Conservation (phyloP, 2,329 filamentous ascomycete genomes). For the Xylaria sp. region DNA sequence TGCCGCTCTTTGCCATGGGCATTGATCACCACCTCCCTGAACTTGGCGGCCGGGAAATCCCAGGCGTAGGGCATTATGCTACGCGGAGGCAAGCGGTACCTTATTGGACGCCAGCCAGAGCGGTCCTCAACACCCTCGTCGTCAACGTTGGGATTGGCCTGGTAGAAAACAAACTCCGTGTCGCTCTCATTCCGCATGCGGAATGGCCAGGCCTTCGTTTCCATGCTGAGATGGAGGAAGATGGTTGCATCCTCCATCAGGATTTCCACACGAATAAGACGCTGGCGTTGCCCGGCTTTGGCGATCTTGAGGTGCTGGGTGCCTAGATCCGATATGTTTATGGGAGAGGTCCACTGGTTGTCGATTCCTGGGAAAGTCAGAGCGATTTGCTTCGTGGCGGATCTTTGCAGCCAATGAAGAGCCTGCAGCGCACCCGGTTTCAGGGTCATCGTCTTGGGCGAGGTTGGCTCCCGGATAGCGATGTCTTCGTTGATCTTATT, state of each 20-base stretch:
- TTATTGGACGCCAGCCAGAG: constrained; percentile 88
- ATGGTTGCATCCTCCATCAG: constrained; percentile 92
- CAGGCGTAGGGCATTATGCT: constrained; percentile 99
- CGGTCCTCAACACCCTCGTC: constrained; percentile 84
- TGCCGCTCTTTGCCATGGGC: constrained; percentile 82
- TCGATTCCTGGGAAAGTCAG: constrained; percentile 92
- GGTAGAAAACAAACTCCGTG: constrained; percentile 94
- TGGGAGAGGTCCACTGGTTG: constrained; percentile 96
- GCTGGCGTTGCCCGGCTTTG: constrained; percentile 86
- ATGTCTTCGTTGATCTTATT: constrained; percentile 91
- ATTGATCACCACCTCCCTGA: constrained; percentile 86
- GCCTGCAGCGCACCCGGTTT: constrained; percentile 80
- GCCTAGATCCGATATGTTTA: constrained; percentile 94
- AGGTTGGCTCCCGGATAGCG: constrained; percentile 87
- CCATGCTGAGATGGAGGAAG: constrained; percentile 86
- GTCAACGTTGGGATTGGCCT: constrained; percentile 89
- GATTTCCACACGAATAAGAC: constrained; percentile 83
- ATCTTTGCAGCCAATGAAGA: constrained; percentile 85
- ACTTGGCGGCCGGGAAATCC: constrained; percentile 98
- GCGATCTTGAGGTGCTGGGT: constrained; percentile 92
- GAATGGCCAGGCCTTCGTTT: constrained; percentile 96
- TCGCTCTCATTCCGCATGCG: constrained; percentile 99
- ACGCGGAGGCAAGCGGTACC: constrained; percentile 86
- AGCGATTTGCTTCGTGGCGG: constrained; percentile 82
- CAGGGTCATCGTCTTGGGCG: constrained; percentile 79